A percentile compares a stretch with the other conserved stretches of the same genome.
These are phyloP conservation scores for Plasmodium ovale DNA, from an alignment of 169 alveolate genomes.

Conservation along the genomic window DNA sequence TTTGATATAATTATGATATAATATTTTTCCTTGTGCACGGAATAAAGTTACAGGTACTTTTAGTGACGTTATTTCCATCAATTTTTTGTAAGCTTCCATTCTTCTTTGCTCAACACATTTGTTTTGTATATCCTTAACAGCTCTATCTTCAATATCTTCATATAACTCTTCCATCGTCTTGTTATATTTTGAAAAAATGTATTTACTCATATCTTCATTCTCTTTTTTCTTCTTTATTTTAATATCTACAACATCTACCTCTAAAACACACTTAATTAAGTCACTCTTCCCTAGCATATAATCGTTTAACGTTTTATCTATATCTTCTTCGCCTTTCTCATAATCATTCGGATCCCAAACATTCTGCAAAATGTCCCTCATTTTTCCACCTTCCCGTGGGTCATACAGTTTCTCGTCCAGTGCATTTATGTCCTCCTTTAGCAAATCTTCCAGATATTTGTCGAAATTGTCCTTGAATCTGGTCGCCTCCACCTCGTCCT, in stretches of 20 bases:
- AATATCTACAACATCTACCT: conserved; percentile 32
- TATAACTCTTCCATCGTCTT: conserved; percentile 58
- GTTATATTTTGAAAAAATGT: conserved; percentile 46
- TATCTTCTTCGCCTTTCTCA: conserved; percentile 17
- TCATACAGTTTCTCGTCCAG: conserved; percentile 44
- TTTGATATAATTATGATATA: conserved; percentile 42
- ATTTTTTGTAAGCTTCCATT: conserved; percentile 76
- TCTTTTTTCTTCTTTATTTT: conserved; percentile 29
- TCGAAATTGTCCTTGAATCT: conserved; percentile 41
- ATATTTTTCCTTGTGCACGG: conserved; percentile 73
- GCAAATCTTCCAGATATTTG: conserved; percentile 47
- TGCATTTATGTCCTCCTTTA: conserved; percentile 65
- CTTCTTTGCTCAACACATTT: conserved; percentile 75
- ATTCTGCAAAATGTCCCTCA: conserved; percentile 31
- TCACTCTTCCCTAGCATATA: conserved; percentile 68
- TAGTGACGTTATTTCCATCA: conserved; percentile 70
- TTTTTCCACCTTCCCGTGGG: not conserved
- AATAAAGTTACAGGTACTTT: conserved; percentile 66
- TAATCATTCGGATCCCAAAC: conserved; percentile 49
- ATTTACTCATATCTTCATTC: conserved; percentile 25
- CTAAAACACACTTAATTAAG: conserved; percentile 59
- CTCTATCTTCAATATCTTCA: conserved; percentile 54
- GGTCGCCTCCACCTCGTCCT: not conserved
- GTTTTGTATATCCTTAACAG: conserved; percentile 59
- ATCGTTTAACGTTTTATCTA: conserved; percentile 37